A percentile compares a stretch with the other conserved stretches of the same genome.
Evolutionary conservation across 192 early-diverging fungal genomes (phyloP).

Genomic region (Coemansia sp.): DNA sequence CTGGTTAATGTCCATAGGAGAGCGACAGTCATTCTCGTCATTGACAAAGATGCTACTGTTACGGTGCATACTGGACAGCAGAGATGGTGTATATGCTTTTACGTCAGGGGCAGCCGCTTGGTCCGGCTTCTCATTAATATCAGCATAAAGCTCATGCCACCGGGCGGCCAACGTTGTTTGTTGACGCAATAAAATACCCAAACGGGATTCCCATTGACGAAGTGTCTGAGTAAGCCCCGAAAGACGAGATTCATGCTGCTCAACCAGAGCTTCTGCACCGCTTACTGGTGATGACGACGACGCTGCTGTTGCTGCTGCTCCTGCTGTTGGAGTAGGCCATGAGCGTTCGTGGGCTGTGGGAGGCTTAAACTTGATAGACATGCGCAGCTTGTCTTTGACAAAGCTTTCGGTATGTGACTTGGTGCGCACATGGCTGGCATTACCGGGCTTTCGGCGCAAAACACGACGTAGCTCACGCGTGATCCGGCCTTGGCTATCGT

Average conservation of each 20-base stretch:
- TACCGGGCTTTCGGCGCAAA: slow-evolving; percentile 39
- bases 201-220: slow-evolving; percentile 37
- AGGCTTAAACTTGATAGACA: slow-evolving; percentile 18
- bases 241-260: slow-evolving; percentile 45
- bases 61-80: background rate
- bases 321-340: background rate
- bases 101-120: background rate
- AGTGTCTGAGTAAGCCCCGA: slow-evolving; percentile 32
- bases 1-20: background rate
- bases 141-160: slow-evolving; percentile 41
- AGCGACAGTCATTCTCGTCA: background rate
- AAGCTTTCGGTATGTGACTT: slow-evolving; percentile 25
- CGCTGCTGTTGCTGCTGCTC: too few relatives aligned
- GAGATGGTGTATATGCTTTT: background rate
- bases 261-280: slow-evolving; percentile 38
- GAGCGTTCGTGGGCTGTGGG: slow-evolving; percentile 3
- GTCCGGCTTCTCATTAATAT: background rate
- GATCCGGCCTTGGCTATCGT: slow-evolving; percentile 44
- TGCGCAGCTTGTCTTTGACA: slow-evolving; percentile 17
- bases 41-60: background rate
- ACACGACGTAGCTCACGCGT: slow-evolving; percentile 47
- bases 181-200: slow-evolving; percentile 37
- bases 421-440: slow-evolving; percentile 17
- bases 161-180: slow-evolving; percentile 36
- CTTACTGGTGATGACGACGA: slow-evolving; percentile 10